These are phyloP conservation scores for Candida railenensis DNA, from an alignment of 805 yeast species.

Conservation along the genomic window DNA sequence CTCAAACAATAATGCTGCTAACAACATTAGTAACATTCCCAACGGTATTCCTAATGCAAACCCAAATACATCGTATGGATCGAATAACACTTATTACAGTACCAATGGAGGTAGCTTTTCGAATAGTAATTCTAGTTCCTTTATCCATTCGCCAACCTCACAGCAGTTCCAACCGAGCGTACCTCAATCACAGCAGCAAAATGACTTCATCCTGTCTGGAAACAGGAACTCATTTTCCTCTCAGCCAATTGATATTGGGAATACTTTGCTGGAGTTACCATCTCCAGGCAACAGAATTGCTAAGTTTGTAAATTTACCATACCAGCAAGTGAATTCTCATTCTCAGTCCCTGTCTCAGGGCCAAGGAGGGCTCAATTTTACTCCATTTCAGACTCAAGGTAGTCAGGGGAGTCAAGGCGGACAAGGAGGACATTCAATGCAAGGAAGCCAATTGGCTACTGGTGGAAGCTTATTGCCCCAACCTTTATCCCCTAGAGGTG, in stretches of 20 bases:
- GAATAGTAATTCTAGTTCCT: background rate
- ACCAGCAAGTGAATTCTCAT: background rate
- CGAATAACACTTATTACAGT: background rate
- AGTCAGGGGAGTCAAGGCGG: background rate
- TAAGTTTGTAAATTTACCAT: slow-evolving; percentile 8
- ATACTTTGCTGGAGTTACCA: slow-evolving; percentile 5
- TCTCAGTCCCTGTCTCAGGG: background rate
- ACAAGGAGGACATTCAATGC: too few relatives aligned
- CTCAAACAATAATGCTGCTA: background rate
- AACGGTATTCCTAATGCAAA: background rate
- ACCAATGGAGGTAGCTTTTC: background rate
- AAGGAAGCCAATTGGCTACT: too few relatives aligned
- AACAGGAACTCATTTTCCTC: slow-evolving; percentile 4
- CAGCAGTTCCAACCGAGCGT: background rate
- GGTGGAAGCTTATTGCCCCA: background rate
- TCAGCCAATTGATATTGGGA: slow-evolving; percentile 15
- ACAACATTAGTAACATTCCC: background rate
- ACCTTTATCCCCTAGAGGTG: background rate
- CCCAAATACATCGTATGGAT: background rate
- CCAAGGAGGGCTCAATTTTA: background rate
- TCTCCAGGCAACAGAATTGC: slow-evolving; percentile 10
- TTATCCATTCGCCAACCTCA: background rate
- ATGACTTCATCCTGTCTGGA: slow-evolving; percentile 5
- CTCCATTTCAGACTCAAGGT: background rate
- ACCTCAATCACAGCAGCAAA: background rate